phyloP scores from a whole-genome alignment of 2,329 filamentous ascomycete species.

The Colletotrichum abscissum region DNA sequence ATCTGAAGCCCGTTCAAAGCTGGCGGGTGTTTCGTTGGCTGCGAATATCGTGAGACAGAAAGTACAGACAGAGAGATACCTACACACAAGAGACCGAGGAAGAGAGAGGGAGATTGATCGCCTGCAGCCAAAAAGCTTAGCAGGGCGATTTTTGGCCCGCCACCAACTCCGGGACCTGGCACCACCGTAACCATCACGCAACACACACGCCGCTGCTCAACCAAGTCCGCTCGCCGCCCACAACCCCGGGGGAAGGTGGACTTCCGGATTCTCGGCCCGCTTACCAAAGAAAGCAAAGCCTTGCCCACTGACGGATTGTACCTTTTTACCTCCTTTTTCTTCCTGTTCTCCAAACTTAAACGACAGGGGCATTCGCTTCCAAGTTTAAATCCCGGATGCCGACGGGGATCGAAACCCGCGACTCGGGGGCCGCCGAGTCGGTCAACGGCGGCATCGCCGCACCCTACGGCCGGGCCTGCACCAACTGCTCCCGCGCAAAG shows the following conservation, averaged over 20 bases:
- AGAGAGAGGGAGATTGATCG: neutral
- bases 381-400: conserved; percentile 27
- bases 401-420: conserved; percentile 13
- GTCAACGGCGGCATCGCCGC: conserved; percentile 39
- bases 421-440: conserved; percentile 21
- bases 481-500: conserved; percentile 55
- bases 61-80: neutral
- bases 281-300: neutral
- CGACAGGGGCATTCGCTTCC: neutral
- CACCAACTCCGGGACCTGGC: neutral
- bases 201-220: neutral
- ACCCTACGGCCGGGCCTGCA: conserved; percentile 54
- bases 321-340: too few species aligned
- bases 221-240: neutral
- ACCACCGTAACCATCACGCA: neutral
- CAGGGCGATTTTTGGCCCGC: neutral
- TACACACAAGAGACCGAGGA: neutral
- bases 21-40: neutral
- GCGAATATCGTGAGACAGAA: neutral
- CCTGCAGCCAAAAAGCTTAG: conserved; percentile 4
- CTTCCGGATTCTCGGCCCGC: conserved; percentile 4
- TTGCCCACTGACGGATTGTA: neutral
- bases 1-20: conserved; percentile 14
- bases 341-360: neutral
- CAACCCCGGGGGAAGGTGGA: neutral